Evolutionary conservation across 495 filamentous ascomycete genomes (phyloP).

Genomic region (Pyrenopolyporus hunteri): DNA sequence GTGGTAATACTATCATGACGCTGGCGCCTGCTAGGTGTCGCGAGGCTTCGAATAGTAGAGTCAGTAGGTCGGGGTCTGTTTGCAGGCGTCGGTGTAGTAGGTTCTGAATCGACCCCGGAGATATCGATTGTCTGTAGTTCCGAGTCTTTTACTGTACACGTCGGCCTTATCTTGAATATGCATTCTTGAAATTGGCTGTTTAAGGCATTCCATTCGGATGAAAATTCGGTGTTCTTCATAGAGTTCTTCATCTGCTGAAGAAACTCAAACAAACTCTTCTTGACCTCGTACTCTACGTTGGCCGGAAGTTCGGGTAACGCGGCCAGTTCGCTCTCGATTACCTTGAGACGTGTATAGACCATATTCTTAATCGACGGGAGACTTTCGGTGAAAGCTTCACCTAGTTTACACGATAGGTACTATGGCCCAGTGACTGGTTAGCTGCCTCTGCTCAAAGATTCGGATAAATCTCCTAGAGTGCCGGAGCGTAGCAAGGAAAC

Average conservation of each 20-base stretch:
- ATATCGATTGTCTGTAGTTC: constrained; percentile 41
- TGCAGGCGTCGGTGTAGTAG: constrained; percentile 27
- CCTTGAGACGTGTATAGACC: constrained; percentile 56
- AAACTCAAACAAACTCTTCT: constrained; percentile 50
- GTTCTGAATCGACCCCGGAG: constrained; percentile 36
- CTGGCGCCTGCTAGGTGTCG: constrained; percentile 28
- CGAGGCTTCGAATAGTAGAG: constrained; percentile 26
- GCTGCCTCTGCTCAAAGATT: neutral
- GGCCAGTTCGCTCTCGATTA: constrained; percentile 55
- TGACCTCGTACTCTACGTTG: constrained; percentile 57
- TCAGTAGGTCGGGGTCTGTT: constrained; percentile 34
- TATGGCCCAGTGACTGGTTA: constrained; percentile 17
- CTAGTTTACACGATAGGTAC: constrained; percentile 39
- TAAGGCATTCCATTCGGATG: constrained; percentile 37
- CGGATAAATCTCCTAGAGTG: neutral
- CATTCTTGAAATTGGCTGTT: constrained; percentile 45
- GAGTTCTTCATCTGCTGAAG: constrained; percentile 44
- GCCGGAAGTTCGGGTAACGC: constrained; percentile 62
- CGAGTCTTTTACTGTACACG: constrained; percentile 46
- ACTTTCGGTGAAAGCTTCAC: constrained; percentile 40
- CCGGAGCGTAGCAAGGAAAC: too few species aligned
- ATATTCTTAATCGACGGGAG: constrained; percentile 65
- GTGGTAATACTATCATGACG: constrained; percentile 17
- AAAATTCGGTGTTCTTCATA: constrained; percentile 44
- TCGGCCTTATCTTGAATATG: constrained; percentile 51